Evolutionary conservation across 2,329 filamentous ascomycete species (phyloP).

Genomic region (Penicillium olsonii): DNA sequence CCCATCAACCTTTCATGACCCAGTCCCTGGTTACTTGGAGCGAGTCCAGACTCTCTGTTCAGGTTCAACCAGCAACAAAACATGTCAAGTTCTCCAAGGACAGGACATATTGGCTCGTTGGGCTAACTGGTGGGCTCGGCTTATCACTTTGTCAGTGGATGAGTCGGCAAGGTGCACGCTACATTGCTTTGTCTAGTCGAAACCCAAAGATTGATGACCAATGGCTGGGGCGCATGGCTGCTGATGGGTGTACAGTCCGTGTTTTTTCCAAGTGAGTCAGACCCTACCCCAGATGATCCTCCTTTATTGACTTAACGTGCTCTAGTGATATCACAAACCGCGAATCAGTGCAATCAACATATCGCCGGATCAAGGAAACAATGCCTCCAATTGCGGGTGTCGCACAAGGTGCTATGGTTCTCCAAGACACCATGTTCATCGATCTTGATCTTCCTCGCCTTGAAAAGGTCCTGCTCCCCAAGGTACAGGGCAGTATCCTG

Average conservation of each 20-base stretch:
- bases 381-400: slow-evolving; percentile 43
- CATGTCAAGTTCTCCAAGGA: slow-evolving; percentile 23
- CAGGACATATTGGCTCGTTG: slow-evolving; percentile 37
- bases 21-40: slow-evolving; percentile 19
- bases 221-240: slow-evolving; percentile 24
- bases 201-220: slow-evolving; percentile 27
- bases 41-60: slow-evolving; percentile 9
- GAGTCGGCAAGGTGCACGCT: slow-evolving; percentile 27
- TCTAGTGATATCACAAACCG: slow-evolving; percentile 23
- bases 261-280: slow-evolving; percentile 20
- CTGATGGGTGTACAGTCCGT: slow-evolving; percentile 19
- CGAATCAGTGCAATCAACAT: slow-evolving; percentile 23
- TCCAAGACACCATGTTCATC: slow-evolving; percentile 34
- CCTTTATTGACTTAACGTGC: not conserved
- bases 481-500: slow-evolving; percentile 29
- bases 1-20: not conserved
- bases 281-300: no score
- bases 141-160: slow-evolving; percentile 33
- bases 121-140: slow-evolving; percentile 31
- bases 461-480: slow-evolving; percentile 38
- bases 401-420: slow-evolving; percentile 37
- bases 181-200: slow-evolving; percentile 32
- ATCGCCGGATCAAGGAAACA: slow-evolving; percentile 25
- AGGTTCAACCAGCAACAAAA: slow-evolving; percentile 20
- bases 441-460: slow-evolving; percentile 19